Conservation (phyloP, 768 basidiomycete species). For the Xerocomus potaroensis region DNA sequence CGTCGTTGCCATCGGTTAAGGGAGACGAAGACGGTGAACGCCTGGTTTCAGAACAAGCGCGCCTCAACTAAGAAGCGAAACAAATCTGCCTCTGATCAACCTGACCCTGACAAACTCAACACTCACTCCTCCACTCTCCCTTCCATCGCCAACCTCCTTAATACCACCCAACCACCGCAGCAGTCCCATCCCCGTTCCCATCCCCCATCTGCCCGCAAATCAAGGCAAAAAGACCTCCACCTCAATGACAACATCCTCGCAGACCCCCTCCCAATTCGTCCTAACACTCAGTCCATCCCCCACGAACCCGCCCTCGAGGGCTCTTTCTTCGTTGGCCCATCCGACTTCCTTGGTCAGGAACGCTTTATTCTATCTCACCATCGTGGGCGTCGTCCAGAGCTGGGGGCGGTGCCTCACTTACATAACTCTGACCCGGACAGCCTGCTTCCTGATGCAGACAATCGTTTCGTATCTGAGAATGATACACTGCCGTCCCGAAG, state of each 20-base stretch:
- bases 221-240: conserved; percentile 32
- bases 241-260: conserved; percentile 27
- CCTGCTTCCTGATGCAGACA: conserved; percentile 47
- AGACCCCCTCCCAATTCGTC: conserved; percentile 6
- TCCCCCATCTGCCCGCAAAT: conserved; percentile 23
- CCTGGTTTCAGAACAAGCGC: conserved; percentile 86
- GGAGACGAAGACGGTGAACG: conserved; percentile 82
- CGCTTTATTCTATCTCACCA: conserved; percentile 31
- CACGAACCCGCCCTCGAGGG: conserved; percentile 24
- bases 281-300: conserved; percentile 5
- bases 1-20: conserved; percentile 35
- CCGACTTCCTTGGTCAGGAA: conserved; percentile 29
- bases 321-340: conserved; percentile 31
- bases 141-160: conserved; percentile 39
- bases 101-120: too few species aligned
- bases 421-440: conserved; percentile 45
- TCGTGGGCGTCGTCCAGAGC: conserved; percentile 27
- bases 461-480: conserved; percentile 52
- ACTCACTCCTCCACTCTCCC: conserved; percentile 32
- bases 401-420: conserved; percentile 22
- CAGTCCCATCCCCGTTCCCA: conserved; percentile 25
- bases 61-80: conserved; percentile 74
- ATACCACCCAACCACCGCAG: conserved; percentile 31
- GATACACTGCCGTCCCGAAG: conserved; percentile 31
- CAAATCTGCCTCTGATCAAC: too few species aligned